phyloP scores from a whole-genome alignment of 1,284 basidiomycete genomes.

The Termitomyces sp. region DNA sequence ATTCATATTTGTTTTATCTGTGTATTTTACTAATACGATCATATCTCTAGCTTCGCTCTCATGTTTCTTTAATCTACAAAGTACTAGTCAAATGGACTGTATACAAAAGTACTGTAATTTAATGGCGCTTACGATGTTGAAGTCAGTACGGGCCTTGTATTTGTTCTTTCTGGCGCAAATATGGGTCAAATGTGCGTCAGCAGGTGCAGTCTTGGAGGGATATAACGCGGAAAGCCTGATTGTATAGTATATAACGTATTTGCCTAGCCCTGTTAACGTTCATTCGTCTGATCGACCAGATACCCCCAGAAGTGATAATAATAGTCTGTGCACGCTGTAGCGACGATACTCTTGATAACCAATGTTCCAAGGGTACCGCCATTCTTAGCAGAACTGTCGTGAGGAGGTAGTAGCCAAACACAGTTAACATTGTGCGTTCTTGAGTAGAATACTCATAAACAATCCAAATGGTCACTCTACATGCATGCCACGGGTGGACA shows the following conservation, averaged over 20 bases:
- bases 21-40: neutral
- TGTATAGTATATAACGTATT: too few relatives aligned
- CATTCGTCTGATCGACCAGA: too few relatives aligned
- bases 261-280: too few relatives aligned
- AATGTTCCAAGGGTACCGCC: too few relatives aligned
- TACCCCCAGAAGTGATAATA: too few relatives aligned
- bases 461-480: neutral
- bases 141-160: neutral
- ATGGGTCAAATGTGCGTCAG: too few relatives aligned
- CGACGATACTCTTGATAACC: too few relatives aligned
- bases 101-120: neutral
- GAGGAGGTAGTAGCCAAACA: neutral
- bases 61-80: neutral
- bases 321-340: too few relatives aligned
- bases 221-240: too few relatives aligned
- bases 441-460: neutral
- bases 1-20: neutral
- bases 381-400: too few relatives aligned
- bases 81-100: neutral
- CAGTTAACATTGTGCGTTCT: neutral
- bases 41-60: neutral
- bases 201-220: too few relatives aligned
- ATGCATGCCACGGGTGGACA: neutral
- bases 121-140: neutral
- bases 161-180: neutral